These are phyloP conservation scores for Neurospora terricola DNA, from an alignment of 495 filamentous ascomycete species.

Conservation along the genomic window DNA sequence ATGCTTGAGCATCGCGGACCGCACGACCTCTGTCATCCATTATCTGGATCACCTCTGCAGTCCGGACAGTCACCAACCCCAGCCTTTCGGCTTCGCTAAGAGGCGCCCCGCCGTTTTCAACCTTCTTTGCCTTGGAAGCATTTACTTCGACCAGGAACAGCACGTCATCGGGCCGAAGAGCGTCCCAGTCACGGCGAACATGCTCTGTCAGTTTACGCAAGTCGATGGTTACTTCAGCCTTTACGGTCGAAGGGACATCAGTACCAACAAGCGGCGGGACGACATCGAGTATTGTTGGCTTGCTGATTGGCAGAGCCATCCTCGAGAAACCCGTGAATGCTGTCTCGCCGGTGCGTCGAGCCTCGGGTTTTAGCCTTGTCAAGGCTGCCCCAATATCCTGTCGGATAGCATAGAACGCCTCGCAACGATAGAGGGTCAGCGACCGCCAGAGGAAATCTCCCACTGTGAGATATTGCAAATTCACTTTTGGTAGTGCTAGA, in stretches of 20 bases:
- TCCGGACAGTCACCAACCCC: constrained; percentile 62
- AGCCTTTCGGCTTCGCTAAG: constrained; percentile 45
- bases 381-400: constrained; percentile 79
- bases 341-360: constrained; percentile 49
- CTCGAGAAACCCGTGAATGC: constrained; percentile 78
- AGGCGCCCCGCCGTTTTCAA: constrained; percentile 44
- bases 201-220: constrained; percentile 64
- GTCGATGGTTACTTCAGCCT: constrained; percentile 83
- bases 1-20: constrained; percentile 48
- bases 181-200: constrained; percentile 82
- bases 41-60: constrained; percentile 80
- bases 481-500: constrained; percentile 87
- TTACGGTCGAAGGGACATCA: constrained; percentile 71
- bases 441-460: constrained; percentile 95
- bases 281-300: constrained; percentile 81
- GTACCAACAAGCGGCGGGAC: constrained; percentile 78
- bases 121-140: constrained; percentile 39
- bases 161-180: constrained; percentile 77
- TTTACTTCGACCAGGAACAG: constrained; percentile 77
- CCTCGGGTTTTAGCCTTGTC: constrained; percentile 66
- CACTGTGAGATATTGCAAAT: constrained; percentile 88
- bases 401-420: constrained; percentile 89
- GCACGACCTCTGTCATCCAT: constrained; percentile 78
- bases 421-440: constrained; percentile 77
- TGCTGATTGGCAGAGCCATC: constrained; percentile 82